Evolutionary conservation across 208 protist genomes (phyloP), one percentile per base, ranked within the genome.

Genomic region (Cochliopodium minus): DNA sequence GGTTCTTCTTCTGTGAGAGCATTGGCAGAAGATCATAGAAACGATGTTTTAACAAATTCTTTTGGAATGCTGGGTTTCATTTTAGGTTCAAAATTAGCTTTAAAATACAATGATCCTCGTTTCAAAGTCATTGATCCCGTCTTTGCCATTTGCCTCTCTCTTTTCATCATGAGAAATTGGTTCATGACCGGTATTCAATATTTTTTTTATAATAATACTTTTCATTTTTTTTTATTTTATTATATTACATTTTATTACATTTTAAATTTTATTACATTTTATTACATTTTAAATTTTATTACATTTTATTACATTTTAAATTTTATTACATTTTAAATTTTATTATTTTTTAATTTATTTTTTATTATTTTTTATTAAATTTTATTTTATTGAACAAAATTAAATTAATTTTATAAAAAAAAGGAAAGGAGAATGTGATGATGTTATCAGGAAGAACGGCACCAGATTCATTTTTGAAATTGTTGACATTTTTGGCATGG

Each of bases 31-130:
- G 72, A 78, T 49, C 72, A 78, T 55, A 47, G 65, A n/a, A 78
- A 78, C 61, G 72, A 78, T 65, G 61, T 77, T 0, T 15, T 74
- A 23, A 66, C 56, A 35, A 74, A 73, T 58, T 34, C 34, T 26
- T 55, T 72, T 33, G 61, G 65, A n/a, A 20, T 69, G 7, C 3
- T 26, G 11, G 56, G 45, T 43, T 3, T 52, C 13, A 35, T 72
- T 7, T 40, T 66, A 33, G 39, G 36, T 42, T 33, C 65, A 13
- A 29, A 64, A 32, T 64, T 39, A 20, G 33, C 48, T 25, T 65
- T 50, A 59, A 62, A 30, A 36, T 40, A n/a, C n/a, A n/a, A n/a
- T n/a, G n/a, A n/a, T n/a, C n/a, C n/a, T n/a, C n/a, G n/a, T n/a
- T n/a, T n/a, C n/a, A n/a, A n/a, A n/a, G n/a, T n/a, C n/a, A 43